These are phyloP conservation scores for Ceratocystis cubensis DNA, from an alignment of 2,329 filamentous ascomycete genomes.

Conservation along the genomic window DNA sequence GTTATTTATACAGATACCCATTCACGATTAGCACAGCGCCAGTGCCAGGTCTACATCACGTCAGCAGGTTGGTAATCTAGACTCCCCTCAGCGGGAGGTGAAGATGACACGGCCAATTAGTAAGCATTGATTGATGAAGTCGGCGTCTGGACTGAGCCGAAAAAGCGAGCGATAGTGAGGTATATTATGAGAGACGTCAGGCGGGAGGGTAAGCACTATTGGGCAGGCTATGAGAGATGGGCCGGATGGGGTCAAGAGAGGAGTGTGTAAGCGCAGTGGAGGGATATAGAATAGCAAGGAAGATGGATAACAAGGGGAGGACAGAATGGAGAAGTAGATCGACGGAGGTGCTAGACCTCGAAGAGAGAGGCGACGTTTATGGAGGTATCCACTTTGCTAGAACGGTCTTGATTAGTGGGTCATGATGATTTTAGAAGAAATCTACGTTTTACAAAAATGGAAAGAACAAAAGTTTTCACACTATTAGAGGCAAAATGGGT, in stretches of 20 bases:
- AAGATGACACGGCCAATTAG: conserved; percentile 4
- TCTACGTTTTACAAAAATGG: not conserved
- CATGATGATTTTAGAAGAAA: too few relatives aligned
- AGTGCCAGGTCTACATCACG: not conserved
- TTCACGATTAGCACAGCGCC: not conserved
- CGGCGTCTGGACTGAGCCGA: not conserved
- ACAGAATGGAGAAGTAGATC: not conserved
- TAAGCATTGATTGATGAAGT: not conserved
- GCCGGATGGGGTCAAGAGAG: not conserved
- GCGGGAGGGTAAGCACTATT: not conserved
- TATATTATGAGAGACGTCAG: not conserved
- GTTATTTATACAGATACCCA: not conserved
- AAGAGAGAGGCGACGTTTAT: too few relatives aligned
- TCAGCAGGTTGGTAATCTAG: too few relatives aligned
- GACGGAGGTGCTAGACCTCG: not conserved
- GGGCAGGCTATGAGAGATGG: not conserved
- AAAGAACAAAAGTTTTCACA: not conserved
- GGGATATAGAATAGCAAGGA: too few relatives aligned
- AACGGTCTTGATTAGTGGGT: too few relatives aligned
- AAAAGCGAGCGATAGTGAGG: not conserved
- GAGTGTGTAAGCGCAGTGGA: not conserved
- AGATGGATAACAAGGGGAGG: not conserved
- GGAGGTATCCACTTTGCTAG: too few relatives aligned
- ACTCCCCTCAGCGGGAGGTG: not conserved
- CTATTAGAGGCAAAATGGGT: not conserved